Base-by-base conservation (phyloP, 805 yeast genomes). In the Metschnikowia similis region DNA sequence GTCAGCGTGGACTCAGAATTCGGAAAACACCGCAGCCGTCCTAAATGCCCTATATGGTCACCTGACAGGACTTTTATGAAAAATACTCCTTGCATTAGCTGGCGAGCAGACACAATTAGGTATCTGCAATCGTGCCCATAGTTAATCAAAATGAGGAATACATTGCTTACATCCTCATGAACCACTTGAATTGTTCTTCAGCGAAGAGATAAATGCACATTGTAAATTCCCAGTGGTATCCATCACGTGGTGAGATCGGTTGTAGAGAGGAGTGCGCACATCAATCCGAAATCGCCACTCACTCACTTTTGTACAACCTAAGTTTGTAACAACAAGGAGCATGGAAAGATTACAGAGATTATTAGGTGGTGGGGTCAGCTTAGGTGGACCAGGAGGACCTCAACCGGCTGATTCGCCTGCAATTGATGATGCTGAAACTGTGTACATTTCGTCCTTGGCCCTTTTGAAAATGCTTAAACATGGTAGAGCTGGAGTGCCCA, bases 381-480 rank as follows among this genome's bases (percentile, higher is more conserved):
- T 67, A 35, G 76, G 76, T 11, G 64, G 64, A 16, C 73, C 77
- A 27, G 70, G 67, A 2, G 72, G 76, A 10, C 73, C 75, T 26
- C 74, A 79, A 1, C 70, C 65, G 47, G 55, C 66, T 7, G 96
- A 89, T 63, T 82, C 87, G 1, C 92, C 92, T 21, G 87, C 89
- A 41, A 87, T 90, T 47, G 99, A 92, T 70, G 91, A 92, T 60
- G 87, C 96, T 37, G 99, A 94, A 71, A 91, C 98, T 0, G 97
- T 94, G 8, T 89, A 92, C 70, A 90, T 94, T 48, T 94, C 99
- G 37, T 90, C 97, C 36, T 79, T 94, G 61, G 99, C 99, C 3
- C 74, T 94, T 47, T 76, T 94, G 55, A 94, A 94, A 72, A 94
- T 94, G 99, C 81, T 94, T 63, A 92, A 91, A 68, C 99, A 94